Evolutionary conservation across 1,284 basidiomycete genomes (phyloP).

Genomic region (Rhodotorula sp.): DNA sequence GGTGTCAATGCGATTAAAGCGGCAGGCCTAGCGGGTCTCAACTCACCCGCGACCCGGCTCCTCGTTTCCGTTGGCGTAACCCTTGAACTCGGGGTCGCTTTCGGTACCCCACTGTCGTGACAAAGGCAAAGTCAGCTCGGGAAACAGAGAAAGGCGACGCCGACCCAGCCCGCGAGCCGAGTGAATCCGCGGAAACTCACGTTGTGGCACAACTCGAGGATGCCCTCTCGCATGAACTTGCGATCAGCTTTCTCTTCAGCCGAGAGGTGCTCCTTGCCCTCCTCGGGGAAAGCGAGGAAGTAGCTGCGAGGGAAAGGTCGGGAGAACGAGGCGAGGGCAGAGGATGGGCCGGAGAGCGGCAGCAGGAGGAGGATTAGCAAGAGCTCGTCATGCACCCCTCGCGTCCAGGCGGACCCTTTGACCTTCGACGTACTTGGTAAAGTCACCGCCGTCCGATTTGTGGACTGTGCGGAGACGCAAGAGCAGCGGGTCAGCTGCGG

Average conservation of each 20-base stretch:
- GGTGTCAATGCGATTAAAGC: too few relatives aligned
- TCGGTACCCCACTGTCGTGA: slow-evolving; percentile 63
- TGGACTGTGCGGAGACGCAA: slow-evolving; percentile 42
- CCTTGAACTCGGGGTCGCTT: slow-evolving; percentile 68
- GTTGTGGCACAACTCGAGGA: slow-evolving; percentile 55
- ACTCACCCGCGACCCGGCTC: slow-evolving; percentile 64
- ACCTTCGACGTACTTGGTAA: slow-evolving; percentile 47
- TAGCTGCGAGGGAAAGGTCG: slow-evolving; percentile 4
- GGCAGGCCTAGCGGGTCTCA: neutral
- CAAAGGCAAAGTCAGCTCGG: neutral
- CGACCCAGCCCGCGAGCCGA: too few relatives aligned
- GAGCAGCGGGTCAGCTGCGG: neutral
- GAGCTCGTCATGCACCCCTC: neutral
- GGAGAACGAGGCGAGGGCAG: neutral
- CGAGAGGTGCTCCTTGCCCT: slow-evolving; percentile 43
- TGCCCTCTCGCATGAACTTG: slow-evolving; percentile 56
- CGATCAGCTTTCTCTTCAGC: slow-evolving; percentile 49
- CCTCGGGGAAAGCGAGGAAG: slow-evolving; percentile 36
- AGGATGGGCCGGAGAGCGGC: neutral
- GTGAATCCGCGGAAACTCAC: neutral
- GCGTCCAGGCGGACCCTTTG: neutral
- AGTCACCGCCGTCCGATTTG: slow-evolving; percentile 49
- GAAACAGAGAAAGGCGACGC: too few relatives aligned
- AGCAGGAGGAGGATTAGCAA: neutral
- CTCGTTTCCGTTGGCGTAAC: slow-evolving; percentile 77